Evolutionary conservation across 78 protist genomes (phyloP), one percentile per base, ranked within the genome.

Genomic region (Chrysochromulina tobinii): DNA sequence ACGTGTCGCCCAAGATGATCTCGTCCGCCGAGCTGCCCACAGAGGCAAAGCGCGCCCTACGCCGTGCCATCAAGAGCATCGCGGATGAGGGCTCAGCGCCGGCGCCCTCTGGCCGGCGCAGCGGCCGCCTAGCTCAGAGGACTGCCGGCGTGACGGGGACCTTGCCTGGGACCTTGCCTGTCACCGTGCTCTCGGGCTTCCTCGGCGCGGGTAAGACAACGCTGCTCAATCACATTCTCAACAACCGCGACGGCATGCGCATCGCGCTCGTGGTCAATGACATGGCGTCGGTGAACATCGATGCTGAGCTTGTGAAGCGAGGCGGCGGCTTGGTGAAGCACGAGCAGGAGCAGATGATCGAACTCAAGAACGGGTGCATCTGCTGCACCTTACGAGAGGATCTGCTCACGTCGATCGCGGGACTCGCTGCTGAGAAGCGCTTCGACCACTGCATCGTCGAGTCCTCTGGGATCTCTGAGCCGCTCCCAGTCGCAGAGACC

Each of bases 401-500:
- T 73, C 95, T 98, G 54, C 94, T 97, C 27, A 54, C 77, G 20
- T 96, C 94, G 55, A 81, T 98, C 50, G 25, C 69, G 3, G 73
- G 75, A 50, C 72, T 94, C 61, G 96, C 93, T 25, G 0, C 8
- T 38, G 0, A 0, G 6, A 25, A 23, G 11, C 3, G 69, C 57
- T 91, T 69, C 69, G 97, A 96, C 73, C 86, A 75, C 89, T 1
- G 92, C 83, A 87, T 95, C 18, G 93, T 95, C 81, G 96, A 95
- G 93, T 48, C 90, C 53, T 72, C 94, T 12, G 97, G 99, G 38
- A 92, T 97, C 3, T 55, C 93, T 1, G 98, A 97, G 94, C 99
- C 99, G 61, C 38, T 96, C 59, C 98, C 92, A 12, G 97, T 97
- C 12, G 99, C 99, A 9, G 97, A 97, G 84, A 95, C 98, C 0